Evolutionary conservation across 2,329 filamentous ascomycete genomes (phyloP), one percentile per base, ranked within the genome.

Genomic region (Claviceps fusiformis): DNA sequence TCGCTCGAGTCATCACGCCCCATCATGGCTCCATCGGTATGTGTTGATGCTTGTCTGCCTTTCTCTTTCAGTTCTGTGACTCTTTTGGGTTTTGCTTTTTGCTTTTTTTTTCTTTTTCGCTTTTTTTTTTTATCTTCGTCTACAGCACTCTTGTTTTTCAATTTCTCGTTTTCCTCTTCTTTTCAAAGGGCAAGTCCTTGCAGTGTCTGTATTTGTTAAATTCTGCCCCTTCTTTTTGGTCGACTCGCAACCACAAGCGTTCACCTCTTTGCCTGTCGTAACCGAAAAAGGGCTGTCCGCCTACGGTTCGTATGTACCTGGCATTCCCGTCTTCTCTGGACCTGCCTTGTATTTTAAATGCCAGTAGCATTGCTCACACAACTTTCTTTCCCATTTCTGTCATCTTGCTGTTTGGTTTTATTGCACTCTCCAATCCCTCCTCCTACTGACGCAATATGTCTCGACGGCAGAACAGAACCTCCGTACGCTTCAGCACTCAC

Each of bases 1-100:
- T 82, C 79, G n/a, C 64, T 82, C 56, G 79, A 82, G 55, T 82
- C 79, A 48, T 73, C 77, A 54, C 78, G 79, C 65, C 79, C 79
- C 62, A 82, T 82, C 67, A 81, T 82, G 79, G 78, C 78, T 57
- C 75, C 78, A 50, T 82, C 79, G 64, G 79, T 82, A 79, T 55
- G 79, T 79, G 58, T 58, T 55, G 50, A n/a, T 27, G 19, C 43
- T 33, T 37, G 31, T 11, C 43, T 48, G 33, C 52, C 33, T 53
- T 17, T 15, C 48, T 37, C 27, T 37, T 10, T 10, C 15, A 13
- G 17, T 3, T 27, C 10, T 17, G 7, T 19, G 15, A 6, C 8
- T 19, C 7, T 35, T 41, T 43, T 54, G 17, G 31, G 11, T 3
- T 17, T 7, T 24, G 6, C n/a, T n/a, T 5, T 6, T 29, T 51